These are phyloP conservation scores for Eragrostis tef DNA, from an alignment of 202 grass and related monocot genomes.

Conservation along the genomic window DNA sequence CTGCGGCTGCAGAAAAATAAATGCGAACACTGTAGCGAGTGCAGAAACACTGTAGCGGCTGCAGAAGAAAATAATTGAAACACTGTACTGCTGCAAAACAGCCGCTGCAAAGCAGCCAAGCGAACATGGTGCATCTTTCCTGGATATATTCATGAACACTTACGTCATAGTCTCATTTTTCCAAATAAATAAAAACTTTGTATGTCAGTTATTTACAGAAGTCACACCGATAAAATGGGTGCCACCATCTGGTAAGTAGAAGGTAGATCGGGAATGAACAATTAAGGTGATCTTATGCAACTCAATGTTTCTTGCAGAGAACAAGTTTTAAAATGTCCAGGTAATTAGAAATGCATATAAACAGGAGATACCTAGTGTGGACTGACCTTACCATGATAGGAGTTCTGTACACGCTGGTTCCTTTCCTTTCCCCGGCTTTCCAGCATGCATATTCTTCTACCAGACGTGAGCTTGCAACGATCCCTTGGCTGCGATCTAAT, in stretches of 20 bases:
- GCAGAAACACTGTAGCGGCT: too few species aligned
- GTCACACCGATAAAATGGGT: not conserved
- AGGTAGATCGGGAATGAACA: not conserved
- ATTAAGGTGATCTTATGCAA: not conserved
- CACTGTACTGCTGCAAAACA: too few species aligned
- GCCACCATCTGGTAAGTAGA: not conserved
- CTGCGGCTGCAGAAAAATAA: too few species aligned
- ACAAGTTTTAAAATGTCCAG: not conserved
- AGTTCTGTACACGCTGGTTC: slow-evolving; percentile 15
- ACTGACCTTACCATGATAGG: slow-evolving; percentile 35
- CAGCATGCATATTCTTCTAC: slow-evolving; percentile 48
- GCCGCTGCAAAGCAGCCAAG: too few species aligned
- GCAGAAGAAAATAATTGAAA: too few species aligned
- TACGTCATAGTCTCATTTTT: not conserved
- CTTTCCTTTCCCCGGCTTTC: slow-evolving; percentile 23
- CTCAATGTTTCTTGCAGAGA: not conserved
- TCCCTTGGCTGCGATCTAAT: slow-evolving; percentile 21
- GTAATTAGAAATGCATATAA: slow-evolving; percentile 17
- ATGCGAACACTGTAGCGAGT: too few species aligned
- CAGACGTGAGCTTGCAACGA: slow-evolving; percentile 35
- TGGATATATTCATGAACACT: not conserved
- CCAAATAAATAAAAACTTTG: too few species aligned
- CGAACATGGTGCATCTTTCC: too few species aligned
- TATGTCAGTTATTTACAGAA: too few species aligned
- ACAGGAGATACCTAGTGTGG: slow-evolving; percentile 27